Base-by-base conservation (phyloP, 441 rosid genomes). In the Gossypium schwendimanii region DNA sequence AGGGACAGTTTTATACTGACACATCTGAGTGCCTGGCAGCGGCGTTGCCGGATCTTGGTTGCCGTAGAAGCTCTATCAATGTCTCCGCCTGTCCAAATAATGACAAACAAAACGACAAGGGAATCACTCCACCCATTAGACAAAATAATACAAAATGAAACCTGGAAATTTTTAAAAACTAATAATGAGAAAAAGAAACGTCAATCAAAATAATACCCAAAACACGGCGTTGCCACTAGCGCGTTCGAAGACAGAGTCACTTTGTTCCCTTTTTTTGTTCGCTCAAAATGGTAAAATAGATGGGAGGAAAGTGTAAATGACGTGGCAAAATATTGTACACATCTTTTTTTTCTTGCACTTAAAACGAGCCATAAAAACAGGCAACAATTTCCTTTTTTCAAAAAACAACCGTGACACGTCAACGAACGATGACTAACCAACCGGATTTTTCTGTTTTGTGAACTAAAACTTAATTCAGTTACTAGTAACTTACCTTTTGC, bases 31-130 rank as follows among this genome's bases (percentile, higher is more conserved):
- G 66, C 76, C 85, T 77, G 71, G 79, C 90, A 84, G 76, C 81
- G 76, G 75, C 79, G 82, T 82, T 75, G 79, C 85, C 83, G 87
- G 94, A 88, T 88, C 97, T 92, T 69, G 95, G 93, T 82, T 85
- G 97, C 84, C 98, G 88, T 21, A 92, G 81, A 66, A 94, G 89
- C 77, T 84, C 85, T 73, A 85, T 88, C 73, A 94, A 75, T 60
- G 87, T 69, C 85, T 88, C 91, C 24, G 97, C 97, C 96, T 90
- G 96, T 79, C 76, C 83, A 6, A 80, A 63, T 52, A 69, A 73
- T 24, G 20, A 71, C 78, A 74, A 64, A 74, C 69, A 77, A 67
- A 59, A 52, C 73, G 75, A 79, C 78, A 73, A 72, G n/a, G 53
- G 57, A 59, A 20, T 41, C 70, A 61, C 24, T 45, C 14, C 63